phyloP scores from a whole-genome alignment of 116 monocot genomes.

The Iris pallida region DNA sequence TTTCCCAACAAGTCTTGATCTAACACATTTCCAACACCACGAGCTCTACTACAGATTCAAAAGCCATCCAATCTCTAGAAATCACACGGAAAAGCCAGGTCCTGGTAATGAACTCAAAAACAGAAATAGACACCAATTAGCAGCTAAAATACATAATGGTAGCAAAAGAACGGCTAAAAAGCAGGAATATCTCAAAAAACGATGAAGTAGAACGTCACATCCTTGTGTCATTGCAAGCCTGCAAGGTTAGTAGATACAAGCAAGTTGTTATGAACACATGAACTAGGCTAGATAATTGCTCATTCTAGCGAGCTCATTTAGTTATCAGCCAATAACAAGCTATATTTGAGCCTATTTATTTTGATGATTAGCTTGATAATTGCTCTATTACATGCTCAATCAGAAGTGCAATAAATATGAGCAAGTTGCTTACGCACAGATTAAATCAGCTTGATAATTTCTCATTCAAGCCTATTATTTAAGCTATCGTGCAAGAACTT shows the following conservation, averaged over 20 bases:
- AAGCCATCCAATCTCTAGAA: slow-evolving; percentile 61
- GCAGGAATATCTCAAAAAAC: background rate
- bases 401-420: too few relatives aligned
- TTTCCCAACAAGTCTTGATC: slow-evolving; percentile 31
- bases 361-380: too few relatives aligned
- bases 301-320: too few relatives aligned
- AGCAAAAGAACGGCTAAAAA: slow-evolving; percentile 1
- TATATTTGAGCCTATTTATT: too few relatives aligned
- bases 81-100: slow-evolving; percentile 54
- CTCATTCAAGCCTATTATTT: background rate
- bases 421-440: background rate
- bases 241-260: too few relatives aligned
- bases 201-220: too few relatives aligned
- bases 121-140: slow-evolving; percentile 43
- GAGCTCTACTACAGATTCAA: slow-evolving; percentile 53
- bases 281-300: background rate
- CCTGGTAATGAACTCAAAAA: slow-evolving; percentile 52
- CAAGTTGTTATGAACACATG: background rate
- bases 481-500: background rate
- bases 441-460: background rate
- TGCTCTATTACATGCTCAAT: too few relatives aligned
- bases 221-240: too few relatives aligned
- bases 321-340: too few relatives aligned
- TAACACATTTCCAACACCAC: slow-evolving; percentile 33
- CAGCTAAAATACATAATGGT: slow-evolving; percentile 5